A percentile compares a stretch with the other conserved stretches of the same genome.
Conservation (phyloP, 2,329 filamentous ascomycete species). For the Sarocladium strictum region DNA sequence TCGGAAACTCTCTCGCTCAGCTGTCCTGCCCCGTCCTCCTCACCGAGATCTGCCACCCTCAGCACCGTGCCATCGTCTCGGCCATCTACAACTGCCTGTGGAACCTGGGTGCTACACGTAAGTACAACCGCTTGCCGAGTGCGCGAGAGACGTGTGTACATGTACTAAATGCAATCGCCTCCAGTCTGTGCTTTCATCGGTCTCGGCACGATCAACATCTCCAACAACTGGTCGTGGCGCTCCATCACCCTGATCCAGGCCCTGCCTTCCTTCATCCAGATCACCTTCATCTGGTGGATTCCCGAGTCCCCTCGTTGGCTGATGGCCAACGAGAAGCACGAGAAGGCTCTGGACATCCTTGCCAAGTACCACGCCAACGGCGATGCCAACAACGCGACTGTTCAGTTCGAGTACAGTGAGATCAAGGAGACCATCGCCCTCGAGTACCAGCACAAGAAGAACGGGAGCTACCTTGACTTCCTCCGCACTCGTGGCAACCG, state of each 20-base stretch:
- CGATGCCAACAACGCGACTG: conserved; percentile 44
- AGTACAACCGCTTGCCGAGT: too few species aligned
- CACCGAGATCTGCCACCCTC: conserved; percentile 61
- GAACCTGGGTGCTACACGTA: conserved; percentile 48
- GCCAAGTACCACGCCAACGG: conserved; percentile 53
- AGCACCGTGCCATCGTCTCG: conserved; percentile 59
- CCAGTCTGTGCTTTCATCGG: conserved; percentile 52
- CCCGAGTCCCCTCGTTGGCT: conserved; percentile 59
- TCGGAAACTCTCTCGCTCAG: conserved; percentile 59
- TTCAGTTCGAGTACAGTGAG: conserved; percentile 14
- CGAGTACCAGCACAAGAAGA: conserved; percentile 7
- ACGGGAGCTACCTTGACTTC: conserved; percentile 22
- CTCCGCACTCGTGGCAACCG: conserved; percentile 13
- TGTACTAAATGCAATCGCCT: neutral
- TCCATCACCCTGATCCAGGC: conserved; percentile 59
- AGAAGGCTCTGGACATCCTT: conserved; percentile 28
- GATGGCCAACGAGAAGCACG: conserved; percentile 27
- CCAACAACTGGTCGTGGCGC: conserved; percentile 60
- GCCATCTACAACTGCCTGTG: conserved; percentile 63
- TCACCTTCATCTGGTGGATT: conserved; percentile 45
- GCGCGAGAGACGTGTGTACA: too few species aligned
- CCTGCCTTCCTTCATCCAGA: conserved; percentile 54
- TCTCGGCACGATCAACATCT: conserved; percentile 54
- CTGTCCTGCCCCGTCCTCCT: conserved; percentile 58
- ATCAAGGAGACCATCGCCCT: conserved; percentile 13